A percentile compares a stretch with the other conserved stretches of the same genome.
Conservation (phyloP, 192 early-diverging fungal genomes). For the Martensiomyces pterosporus region DNA sequence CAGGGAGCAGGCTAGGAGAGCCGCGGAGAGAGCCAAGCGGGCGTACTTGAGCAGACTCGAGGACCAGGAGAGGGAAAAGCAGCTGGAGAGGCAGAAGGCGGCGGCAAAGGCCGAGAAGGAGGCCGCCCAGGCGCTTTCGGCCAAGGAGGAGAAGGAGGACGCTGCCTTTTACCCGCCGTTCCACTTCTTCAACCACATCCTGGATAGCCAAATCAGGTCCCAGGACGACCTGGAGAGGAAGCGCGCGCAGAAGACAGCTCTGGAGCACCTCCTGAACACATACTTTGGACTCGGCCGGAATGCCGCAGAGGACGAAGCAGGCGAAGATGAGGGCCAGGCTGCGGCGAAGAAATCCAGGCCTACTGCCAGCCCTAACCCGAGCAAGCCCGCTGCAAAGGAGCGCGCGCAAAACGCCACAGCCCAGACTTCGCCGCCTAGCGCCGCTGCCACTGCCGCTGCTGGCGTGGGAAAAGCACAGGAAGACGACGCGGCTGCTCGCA, state of each 20-base stretch:
- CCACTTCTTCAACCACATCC: constrained; percentile 38
- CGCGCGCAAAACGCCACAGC: background rate
- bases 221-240: constrained; percentile 38
- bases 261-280: constrained; percentile 19
- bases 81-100: constrained; percentile 1
- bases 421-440: background rate
- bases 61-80: constrained; percentile 15
- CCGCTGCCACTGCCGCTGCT: constrained; percentile 1
- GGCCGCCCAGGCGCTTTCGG: background rate
- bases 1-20: constrained; percentile 8
- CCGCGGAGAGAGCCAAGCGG: constrained; percentile 12
- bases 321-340: background rate
- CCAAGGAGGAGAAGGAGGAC: background rate
- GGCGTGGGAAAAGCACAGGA: too few relatives aligned
- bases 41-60: constrained; percentile 22
- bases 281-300: constrained; percentile 35
- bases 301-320: too few relatives aligned
- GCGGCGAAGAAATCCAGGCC: background rate
- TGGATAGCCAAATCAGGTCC: constrained; percentile 23
- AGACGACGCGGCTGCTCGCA: too few relatives aligned
- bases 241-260: constrained; percentile 23
- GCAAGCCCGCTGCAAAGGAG: background rate
- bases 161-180: constrained; percentile 31
- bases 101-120: constrained; percentile 1
- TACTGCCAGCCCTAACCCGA: background rate